phyloP scores from a whole-genome alignment of 306 rosid species.

The Erythrophleum fordii region DNA sequence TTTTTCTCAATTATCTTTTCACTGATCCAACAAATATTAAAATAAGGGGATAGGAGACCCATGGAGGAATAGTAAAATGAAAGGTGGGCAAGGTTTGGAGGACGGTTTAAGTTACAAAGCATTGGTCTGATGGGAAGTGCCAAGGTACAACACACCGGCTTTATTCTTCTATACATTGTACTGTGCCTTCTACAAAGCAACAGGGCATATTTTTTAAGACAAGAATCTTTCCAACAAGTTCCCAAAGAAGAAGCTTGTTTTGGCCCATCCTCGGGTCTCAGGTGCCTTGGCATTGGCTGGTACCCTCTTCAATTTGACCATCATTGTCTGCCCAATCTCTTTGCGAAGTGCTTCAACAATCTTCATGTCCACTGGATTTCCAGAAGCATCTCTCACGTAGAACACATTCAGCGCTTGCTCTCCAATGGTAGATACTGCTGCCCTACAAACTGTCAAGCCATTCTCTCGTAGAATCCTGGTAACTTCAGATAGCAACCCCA shows the following conservation, averaged over 20 bases:
- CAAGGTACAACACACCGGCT: constrained; percentile 37
- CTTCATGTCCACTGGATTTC: constrained; percentile 56
- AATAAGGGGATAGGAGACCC: not conserved
- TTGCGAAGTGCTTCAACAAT: constrained; percentile 55
- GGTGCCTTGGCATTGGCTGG: constrained; percentile 46
- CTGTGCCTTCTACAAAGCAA: not conserved
- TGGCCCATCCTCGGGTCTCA: constrained; percentile 59
- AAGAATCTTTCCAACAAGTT: constrained; percentile 62
- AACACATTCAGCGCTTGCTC: constrained; percentile 62
- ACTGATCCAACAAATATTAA: not conserved
- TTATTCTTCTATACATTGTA: constrained; percentile 44
- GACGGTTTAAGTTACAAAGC: constrained; percentile 16
- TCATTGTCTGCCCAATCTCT: constrained; percentile 59
- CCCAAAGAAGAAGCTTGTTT: constrained; percentile 65
- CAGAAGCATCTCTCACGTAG: constrained; percentile 63
- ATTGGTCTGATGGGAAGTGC: constrained; percentile 15
- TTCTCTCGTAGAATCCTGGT: constrained; percentile 77
- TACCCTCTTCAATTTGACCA: constrained; percentile 60
- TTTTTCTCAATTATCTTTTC: not conserved
- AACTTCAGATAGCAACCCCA: constrained; percentile 76
- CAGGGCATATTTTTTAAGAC: constrained; percentile 36
- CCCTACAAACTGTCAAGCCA: constrained; percentile 68
- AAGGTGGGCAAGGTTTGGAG: not conserved
- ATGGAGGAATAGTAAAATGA: not conserved
- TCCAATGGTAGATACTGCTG: constrained; percentile 67